Evolutionary conservation across 2,329 filamentous ascomycete species (phyloP).

Genomic region (Trichoderma brevicompactum): DNA sequence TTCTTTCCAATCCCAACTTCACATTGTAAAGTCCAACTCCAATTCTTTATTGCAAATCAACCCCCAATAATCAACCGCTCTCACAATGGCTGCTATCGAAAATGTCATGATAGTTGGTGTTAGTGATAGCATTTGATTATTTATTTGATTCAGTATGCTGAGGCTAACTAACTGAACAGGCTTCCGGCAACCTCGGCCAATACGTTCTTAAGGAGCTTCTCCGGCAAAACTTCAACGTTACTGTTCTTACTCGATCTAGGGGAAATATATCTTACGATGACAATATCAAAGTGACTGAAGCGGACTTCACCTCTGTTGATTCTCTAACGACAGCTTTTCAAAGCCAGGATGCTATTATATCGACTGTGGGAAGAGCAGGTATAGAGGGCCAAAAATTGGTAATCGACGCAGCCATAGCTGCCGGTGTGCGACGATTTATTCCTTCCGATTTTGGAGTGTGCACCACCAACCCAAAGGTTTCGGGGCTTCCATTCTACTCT

Average conservation of each 20-base stretch:
- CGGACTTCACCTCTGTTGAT: not conserved
- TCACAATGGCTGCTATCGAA: not conserved
- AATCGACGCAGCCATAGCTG: conserved; percentile 12
- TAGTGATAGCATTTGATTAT: not conserved
- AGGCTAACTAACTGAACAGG: not conserved
- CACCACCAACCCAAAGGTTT: conserved; percentile 6
- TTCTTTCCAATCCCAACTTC: not conserved
- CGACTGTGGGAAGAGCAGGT: not conserved
- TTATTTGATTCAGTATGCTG: not conserved
- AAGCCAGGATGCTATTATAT: conserved; percentile 1
- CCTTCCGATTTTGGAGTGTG: conserved; percentile 8
- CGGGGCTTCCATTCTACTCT: not conserved
- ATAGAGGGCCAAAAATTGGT: not conserved
- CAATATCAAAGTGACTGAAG: not conserved
- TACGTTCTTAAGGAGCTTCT: conserved; percentile 4
- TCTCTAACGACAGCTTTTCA: conserved; percentile 1
- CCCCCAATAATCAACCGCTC: not conserved
- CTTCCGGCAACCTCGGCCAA: not conserved
- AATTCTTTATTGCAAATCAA: not conserved
- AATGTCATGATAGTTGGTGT: conserved; percentile 8
- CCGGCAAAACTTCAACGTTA: conserved; percentile 5
- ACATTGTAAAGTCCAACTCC: not conserved
- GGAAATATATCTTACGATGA: not conserved
- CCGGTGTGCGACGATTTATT: conserved; percentile 9
- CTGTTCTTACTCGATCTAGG: conserved; percentile 6